phyloP scores from a whole-genome alignment of 2,329 filamentous ascomycete species.

The Phialophora chinensis region DNA sequence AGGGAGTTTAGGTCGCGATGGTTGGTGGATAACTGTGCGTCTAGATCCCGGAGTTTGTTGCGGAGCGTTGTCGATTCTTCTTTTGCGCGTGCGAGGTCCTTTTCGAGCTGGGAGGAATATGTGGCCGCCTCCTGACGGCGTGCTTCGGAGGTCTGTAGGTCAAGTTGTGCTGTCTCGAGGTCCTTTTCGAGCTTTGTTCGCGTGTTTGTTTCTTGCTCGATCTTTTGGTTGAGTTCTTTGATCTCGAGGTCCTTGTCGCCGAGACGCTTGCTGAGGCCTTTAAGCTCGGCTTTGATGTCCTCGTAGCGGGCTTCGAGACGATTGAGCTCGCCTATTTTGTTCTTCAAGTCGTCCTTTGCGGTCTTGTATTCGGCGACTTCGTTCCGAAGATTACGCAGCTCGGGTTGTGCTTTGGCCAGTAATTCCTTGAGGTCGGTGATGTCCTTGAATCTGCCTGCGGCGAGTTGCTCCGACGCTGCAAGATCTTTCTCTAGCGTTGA shows the following conservation, averaged over 20 bases:
- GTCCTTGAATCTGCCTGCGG: slow-evolving; percentile 86
- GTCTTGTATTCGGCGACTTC: slow-evolving; percentile 77
- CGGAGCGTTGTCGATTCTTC: slow-evolving; percentile 68
- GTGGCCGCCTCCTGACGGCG: slow-evolving; percentile 80
- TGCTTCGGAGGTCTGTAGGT: slow-evolving; percentile 76
- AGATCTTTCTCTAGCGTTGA: slow-evolving; percentile 79
- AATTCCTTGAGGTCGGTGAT: slow-evolving; percentile 79
- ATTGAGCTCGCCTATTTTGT: slow-evolving; percentile 68
- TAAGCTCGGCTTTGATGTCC: slow-evolving; percentile 77
- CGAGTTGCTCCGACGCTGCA: slow-evolving; percentile 82
- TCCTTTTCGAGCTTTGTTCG: slow-evolving; percentile 79
- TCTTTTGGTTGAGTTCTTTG: slow-evolving; percentile 76
- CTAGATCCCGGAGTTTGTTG: slow-evolving; percentile 71
- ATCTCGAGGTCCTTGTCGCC: slow-evolving; percentile 79
- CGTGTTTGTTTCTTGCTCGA: slow-evolving; percentile 73
- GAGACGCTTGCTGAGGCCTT: slow-evolving; percentile 70
- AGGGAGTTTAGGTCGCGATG: slow-evolving; percentile 70
- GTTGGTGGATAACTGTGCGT: slow-evolving; percentile 73
- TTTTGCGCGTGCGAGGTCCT: slow-evolving; percentile 73
- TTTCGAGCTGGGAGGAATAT: slow-evolving; percentile 70
- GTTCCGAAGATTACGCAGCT: slow-evolving; percentile 77
- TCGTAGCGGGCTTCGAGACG: slow-evolving; percentile 82
- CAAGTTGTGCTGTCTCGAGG: slow-evolving; percentile 73
- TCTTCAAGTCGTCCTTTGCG: slow-evolving; percentile 74
- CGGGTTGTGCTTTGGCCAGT: slow-evolving; percentile 82